A percentile compares a stretch with the other conserved stretches of the same genome.
These are phyloP conservation scores for Talaromyces nanjingensis DNA, from an alignment of 495 filamentous ascomycete species.

Conservation along the genomic window DNA sequence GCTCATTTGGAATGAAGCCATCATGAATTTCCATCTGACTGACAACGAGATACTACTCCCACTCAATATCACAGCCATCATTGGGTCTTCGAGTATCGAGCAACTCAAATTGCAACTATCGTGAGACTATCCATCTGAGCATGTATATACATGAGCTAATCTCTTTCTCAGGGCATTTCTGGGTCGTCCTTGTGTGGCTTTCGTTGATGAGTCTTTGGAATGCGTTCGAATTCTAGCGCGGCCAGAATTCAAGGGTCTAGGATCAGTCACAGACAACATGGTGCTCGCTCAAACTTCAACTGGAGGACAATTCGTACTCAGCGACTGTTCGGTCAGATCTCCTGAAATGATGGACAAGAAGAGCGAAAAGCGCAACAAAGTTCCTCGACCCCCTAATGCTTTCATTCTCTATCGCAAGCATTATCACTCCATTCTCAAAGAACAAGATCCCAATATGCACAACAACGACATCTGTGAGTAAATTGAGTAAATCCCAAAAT, in stretches of 20 bases:
- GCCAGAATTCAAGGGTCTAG: not conserved
- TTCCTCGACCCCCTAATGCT: constrained; percentile 38
- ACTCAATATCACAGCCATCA: constrained; percentile 19
- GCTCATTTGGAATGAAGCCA: constrained; percentile 22
- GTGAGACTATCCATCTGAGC: constrained; percentile 11
- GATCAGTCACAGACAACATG: not conserved
- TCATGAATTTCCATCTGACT: constrained; percentile 18
- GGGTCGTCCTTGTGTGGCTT: constrained; percentile 20
- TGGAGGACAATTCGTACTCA: not conserved
- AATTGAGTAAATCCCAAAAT: not conserved
- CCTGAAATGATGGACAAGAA: not conserved
- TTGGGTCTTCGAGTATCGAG: constrained; percentile 19
- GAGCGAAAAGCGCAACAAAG: constrained; percentile 16
- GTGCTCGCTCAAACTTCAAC: not conserved
- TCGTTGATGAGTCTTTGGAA: constrained; percentile 18
- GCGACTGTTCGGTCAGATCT: not conserved
- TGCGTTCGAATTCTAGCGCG: not conserved
- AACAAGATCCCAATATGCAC: constrained; percentile 28
- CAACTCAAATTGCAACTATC: constrained; percentile 20
- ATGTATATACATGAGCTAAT: constrained; percentile 6
- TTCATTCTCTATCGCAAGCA: constrained; percentile 41
- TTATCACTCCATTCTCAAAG: constrained; percentile 27
- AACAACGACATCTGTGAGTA: constrained; percentile 44
- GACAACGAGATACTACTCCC: constrained; percentile 24
- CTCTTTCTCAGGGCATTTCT: constrained; percentile 16